Evolutionary conservation across 139 green algal species (phyloP), one percentile per base, ranked within the genome.

Genomic region (Coelastrella sp.): DNA sequence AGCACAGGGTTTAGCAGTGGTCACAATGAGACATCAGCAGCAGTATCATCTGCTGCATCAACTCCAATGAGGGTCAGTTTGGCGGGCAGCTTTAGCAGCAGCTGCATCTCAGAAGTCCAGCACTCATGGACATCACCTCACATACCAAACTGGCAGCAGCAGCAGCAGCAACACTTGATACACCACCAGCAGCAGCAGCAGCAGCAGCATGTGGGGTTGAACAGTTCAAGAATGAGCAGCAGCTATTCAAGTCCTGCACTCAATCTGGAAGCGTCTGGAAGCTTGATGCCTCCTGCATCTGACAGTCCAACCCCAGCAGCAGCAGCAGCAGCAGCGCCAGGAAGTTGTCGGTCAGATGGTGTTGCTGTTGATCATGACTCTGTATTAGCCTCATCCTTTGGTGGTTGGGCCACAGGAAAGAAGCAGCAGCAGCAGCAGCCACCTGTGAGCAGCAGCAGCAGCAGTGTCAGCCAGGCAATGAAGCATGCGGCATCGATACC

Each of bases 41-140:
- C n/a, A 75, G 56, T 22, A 68, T 24, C 56, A 68, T 12, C n/a
- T 65, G 82, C n/a, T 24, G 70, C 68, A 68, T 57, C 70, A 89
- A 61, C 84, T 24, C 49, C 84, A 15, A 20, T 89, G 27, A 11
- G 82, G 24, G 25, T n/a, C 4, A 88, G 70, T 25, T 20, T 81
- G 22, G 27, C 66, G 81, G 84, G 35, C 58, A 89, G 84, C 27
- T 82, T 10, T n/a, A 72, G 84, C 70, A 89, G 70, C 84, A 89
- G 84, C 57, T 73, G 17, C 17, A 63, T 60, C 19, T 22, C 70
- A 15, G 25, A 83, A 14, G 63, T 11, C 11, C 35, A 49, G 10
- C 35, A 65, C 25, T 12, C 15, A 9, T 83, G 35, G 35, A 58
- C 49, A 7, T 6, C 17, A 14, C 78, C 35, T 59, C n/a, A 59